These are phyloP conservation scores for Fusarium fujikuroi DNA, from an alignment of 2,329 filamentous ascomycete genomes.

Conservation along the genomic window DNA sequence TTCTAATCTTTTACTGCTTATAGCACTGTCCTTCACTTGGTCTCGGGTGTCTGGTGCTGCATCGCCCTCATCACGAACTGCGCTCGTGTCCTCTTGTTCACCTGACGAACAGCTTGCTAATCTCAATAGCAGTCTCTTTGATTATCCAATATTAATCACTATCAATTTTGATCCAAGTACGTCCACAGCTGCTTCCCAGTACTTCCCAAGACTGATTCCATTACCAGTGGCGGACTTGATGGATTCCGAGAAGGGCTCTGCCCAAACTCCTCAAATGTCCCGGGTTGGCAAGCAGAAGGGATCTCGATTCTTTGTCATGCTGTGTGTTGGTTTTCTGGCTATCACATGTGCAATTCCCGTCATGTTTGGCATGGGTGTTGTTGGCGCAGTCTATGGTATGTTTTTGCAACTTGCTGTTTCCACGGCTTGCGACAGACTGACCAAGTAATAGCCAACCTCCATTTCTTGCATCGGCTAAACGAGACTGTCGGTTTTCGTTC, in stretches of 20 bases:
- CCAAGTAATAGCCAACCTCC: constrained; percentile 5
- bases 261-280: constrained; percentile 3
- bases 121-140: constrained; percentile 22
- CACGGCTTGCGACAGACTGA: constrained; percentile 3
- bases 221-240: constrained; percentile 44
- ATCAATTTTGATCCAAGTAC: constrained; percentile 31
- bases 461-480: neutral
- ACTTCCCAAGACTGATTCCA: constrained; percentile 23
- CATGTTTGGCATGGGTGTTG: constrained; percentile 46
- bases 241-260: constrained; percentile 42
- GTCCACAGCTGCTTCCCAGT: neutral
- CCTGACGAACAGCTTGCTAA: constrained; percentile 8
- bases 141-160: constrained; percentile 23
- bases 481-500: neutral
- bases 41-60: neutral
- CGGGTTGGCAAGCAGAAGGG: constrained; percentile 24
- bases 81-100: neutral
- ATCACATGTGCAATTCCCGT: constrained; percentile 26
- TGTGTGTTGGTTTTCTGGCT: constrained; percentile 18
- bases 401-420: neutral
- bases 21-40: neutral
- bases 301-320: constrained; percentile 15
- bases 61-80: neutral
- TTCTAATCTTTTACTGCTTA: neutral
- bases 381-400: constrained; percentile 45